Evolutionary conservation across 2,329 filamentous ascomycete species (phyloP).

Genomic region (Cercospora berteroae): DNA sequence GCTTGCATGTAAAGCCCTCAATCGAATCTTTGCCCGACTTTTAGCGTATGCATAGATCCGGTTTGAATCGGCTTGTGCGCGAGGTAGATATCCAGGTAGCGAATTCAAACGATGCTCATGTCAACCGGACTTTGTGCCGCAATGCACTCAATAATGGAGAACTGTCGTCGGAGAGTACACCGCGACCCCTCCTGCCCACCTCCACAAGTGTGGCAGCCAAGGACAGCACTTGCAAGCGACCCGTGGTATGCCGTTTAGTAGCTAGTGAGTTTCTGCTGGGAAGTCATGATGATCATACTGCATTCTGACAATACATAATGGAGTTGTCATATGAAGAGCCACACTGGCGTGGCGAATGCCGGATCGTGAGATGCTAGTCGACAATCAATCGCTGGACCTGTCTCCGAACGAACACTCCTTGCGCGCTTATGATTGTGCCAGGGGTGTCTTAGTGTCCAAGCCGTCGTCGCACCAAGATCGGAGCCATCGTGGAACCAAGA

Average conservation of each 20-base stretch:
- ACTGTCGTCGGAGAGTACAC: neutral
- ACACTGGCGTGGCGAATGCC: neutral
- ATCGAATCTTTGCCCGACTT: neutral
- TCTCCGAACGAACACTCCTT: neutral
- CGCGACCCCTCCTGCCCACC: neutral
- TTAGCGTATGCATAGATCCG: neutral
- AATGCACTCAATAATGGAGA: neutral
- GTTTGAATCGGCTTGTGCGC: neutral
- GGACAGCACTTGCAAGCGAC: neutral
- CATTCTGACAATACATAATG: neutral
- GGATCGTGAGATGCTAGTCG: neutral
- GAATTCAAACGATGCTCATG: neutral
- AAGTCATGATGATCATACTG: conserved; percentile 3
- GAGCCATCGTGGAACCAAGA: neutral
- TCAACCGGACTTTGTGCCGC: neutral
- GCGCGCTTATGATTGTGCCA: neutral
- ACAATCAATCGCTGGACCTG: conserved; percentile 2
- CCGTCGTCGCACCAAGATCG: conserved; percentile 1
- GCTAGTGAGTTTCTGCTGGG: neutral
- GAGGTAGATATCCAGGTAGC: neutral
- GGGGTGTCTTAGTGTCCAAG: neutral
- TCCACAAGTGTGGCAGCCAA: neutral
- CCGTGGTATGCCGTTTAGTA: neutral
- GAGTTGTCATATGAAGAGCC: neutral
- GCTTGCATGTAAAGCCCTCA: conserved; percentile 41